Base-by-base conservation (phyloP, 371 early-diverging fungal genomes). In the Lichtheimia ornata region DNA sequence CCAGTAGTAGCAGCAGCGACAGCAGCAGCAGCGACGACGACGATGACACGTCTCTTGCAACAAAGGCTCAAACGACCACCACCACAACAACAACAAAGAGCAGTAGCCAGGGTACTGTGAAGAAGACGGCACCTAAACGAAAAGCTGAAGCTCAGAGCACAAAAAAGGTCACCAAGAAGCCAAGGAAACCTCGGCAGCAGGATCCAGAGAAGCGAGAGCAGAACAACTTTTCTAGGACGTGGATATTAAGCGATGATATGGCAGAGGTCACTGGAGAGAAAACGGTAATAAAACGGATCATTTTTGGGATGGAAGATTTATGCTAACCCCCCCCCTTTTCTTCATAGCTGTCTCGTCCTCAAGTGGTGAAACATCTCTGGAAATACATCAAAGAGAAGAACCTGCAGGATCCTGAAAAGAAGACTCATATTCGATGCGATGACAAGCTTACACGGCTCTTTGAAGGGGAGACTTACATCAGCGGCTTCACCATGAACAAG, bases 291-390 rank as follows among this genome's bases (percentile, higher is more conserved):
- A 27, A 27, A 15, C 17, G n/a, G n/a, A 45, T 18, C 5, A 45
- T 45, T 4, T 0, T 45, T 45, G n/a, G 15, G 17, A 55, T 18
- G 17, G 56, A 42, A 9, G 18, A 17, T 14, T 58, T 24, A 35
- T 22, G 22, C 22, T 22, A 22, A 22, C 22, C 22, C 22, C 1
- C 22, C 22, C 22, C 1, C 18, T 30, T 43, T 24, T 15, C 25
- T 15, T 9, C 2, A 17, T 58, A 76, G 76, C 52, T 79, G 11
- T 68, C 79, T 40, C 45, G 80, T 22, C 69, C 76, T 13, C 63
- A 63, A 45, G 78, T 83, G 13, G 80, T 80, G 27, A 84, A 82
- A 52, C 49, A 63, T 13, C 30, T 81, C 6, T 81, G 82, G 83
- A 60, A 40, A n/a, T 76, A 83, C 56, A 79, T 81, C 63, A 81